Conservation (phyloP, 495 filamentous ascomycete species). For the Thozetella sp. region DNA sequence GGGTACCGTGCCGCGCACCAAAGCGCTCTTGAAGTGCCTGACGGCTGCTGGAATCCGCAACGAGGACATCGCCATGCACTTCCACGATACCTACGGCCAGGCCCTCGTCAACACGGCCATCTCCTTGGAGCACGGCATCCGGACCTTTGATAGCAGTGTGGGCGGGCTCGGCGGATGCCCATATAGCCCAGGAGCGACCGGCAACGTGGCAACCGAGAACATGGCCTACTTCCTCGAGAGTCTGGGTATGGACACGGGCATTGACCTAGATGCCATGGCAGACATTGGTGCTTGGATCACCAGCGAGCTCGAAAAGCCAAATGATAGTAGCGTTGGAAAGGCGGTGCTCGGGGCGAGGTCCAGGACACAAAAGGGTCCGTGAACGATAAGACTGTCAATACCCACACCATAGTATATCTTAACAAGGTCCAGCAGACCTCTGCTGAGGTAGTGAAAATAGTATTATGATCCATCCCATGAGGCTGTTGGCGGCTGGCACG, state of each 20-base stretch:
- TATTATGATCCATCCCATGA: too few relatives aligned
- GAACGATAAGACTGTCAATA: too few relatives aligned
- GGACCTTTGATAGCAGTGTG: conserved; percentile 88
- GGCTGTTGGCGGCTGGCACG: too few relatives aligned
- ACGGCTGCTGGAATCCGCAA: conserved; percentile 74
- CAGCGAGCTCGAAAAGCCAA: conserved; percentile 71
- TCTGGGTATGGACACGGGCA: conserved; percentile 82
- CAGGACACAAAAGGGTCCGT: conserved; percentile 4
- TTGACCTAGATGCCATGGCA: conserved; percentile 81
- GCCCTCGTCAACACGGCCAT: conserved; percentile 90
- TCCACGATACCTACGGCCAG: conserved; percentile 96
- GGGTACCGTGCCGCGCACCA: conserved; percentile 84
- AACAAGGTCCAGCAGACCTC: too few relatives aligned
- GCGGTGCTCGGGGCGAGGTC: conserved; percentile 64
- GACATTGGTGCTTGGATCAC: conserved; percentile 91
- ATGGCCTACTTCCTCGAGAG: conserved; percentile 87
- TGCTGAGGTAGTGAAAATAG: too few relatives aligned
- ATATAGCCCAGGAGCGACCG: conserved; percentile 90
- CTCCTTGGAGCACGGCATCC: conserved; percentile 82
- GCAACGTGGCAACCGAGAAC: conserved; percentile 95
- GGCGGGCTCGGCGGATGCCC: conserved; percentile 94
- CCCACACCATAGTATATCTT: too few relatives aligned
- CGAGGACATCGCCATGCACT: conserved; percentile 87
- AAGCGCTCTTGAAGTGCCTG: conserved; percentile 70
- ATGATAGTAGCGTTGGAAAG: conserved; percentile 78